Evolutionary conservation across 352 stramenopile species (phyloP).

Genomic region (Blastocystis sp.): DNA sequence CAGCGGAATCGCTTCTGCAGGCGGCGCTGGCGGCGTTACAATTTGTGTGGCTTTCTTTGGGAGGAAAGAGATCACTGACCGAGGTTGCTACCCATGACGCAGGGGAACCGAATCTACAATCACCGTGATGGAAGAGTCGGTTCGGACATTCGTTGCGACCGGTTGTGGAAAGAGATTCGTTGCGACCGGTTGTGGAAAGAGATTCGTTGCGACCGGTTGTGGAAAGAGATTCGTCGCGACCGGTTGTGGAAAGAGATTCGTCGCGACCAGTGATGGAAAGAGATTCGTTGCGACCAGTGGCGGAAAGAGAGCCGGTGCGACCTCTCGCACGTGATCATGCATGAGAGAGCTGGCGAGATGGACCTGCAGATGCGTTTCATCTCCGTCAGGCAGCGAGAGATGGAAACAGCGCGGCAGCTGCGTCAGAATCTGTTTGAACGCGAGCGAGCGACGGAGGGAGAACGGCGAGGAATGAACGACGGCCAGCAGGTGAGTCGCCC

Average conservation of each 20-base stretch:
- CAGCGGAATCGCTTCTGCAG: neutral
- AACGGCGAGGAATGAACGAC: neutral
- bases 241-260: neutral
- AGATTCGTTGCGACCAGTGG: neutral
- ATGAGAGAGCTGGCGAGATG: neutral
- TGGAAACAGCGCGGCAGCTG: neutral
- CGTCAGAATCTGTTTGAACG: neutral
- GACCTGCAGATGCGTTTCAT: neutral
- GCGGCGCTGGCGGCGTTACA: neutral
- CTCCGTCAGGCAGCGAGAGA: neutral
- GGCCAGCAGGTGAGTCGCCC: neutral
- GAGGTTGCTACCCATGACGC: neutral
- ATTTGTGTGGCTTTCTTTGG: neutral
- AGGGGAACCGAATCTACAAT: neutral
- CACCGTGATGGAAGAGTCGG: neutral
- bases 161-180: too few species aligned
- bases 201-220: neutral
- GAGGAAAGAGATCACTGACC: neutral
- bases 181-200: neutral
- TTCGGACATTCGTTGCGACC: neutral
- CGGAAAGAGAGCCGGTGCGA: neutral
- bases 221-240: too few species aligned
- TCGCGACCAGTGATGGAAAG: neutral
- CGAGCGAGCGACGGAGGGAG: neutral
- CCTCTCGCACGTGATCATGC: neutral